phyloP scores from a whole-genome alignment of 2,329 filamentous ascomycete species.

The Trichophyton mentagrophytes region DNA sequence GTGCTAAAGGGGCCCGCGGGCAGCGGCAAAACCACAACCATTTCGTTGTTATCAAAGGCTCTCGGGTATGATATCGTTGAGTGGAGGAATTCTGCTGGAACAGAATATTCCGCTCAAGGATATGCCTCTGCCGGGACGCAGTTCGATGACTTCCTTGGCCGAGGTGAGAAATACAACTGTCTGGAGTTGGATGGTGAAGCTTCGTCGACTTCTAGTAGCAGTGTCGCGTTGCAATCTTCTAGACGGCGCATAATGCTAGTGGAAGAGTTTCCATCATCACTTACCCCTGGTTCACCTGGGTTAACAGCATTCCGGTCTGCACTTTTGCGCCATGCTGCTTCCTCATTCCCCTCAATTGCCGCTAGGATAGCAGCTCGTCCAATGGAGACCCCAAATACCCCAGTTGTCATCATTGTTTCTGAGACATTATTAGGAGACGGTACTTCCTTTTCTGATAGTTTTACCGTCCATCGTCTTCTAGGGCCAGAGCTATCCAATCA shows the following conservation, averaged over 20 bases:
- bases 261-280: conserved; percentile 71
- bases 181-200: conserved; percentile 39
- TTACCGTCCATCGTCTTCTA: conserved; percentile 80
- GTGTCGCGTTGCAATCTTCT: conserved; percentile 15
- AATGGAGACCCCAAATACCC: conserved; percentile 42
- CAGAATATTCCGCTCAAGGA: conserved; percentile 46
- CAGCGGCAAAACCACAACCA: conserved; percentile 80
- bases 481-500: conserved; percentile 77
- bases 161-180: conserved; percentile 67
- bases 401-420: conserved; percentile 80
- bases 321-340: conserved; percentile 61
- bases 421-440: conserved; percentile 79
- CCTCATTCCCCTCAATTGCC: conserved; percentile 47
- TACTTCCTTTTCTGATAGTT: conserved; percentile 74
- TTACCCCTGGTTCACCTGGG: conserved; percentile 51
- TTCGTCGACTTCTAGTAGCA: not conserved
- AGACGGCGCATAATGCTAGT: conserved; percentile 52
- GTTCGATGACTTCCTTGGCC: conserved; percentile 83
- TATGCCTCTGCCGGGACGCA: conserved; percentile 61
- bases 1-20: conserved; percentile 84
- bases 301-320: conserved; percentile 61
- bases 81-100: conserved; percentile 72
- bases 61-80: conserved; percentile 67
- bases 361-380: conserved; percentile 20
- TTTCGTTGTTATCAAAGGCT: conserved; percentile 64